phyloP scores from a whole-genome alignment of 768 basidiomycete species.

The Paxillus rubicundulus region DNA sequence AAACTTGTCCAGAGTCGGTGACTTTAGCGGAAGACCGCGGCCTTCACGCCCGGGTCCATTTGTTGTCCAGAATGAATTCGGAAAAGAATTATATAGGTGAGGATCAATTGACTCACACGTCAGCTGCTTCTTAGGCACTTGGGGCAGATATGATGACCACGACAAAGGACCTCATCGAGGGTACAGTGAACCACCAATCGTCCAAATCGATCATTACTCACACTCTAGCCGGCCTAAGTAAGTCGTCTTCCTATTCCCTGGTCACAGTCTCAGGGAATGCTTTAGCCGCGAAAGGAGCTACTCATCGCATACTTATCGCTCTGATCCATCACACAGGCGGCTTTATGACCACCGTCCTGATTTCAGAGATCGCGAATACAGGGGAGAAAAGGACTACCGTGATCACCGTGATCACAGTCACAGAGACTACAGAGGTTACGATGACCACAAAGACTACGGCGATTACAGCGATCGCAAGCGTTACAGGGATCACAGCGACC shows the following conservation, averaged over 20 bases:
- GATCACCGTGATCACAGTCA: constrained; percentile 22
- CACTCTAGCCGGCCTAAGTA: constrained; percentile 19
- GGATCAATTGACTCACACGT: not conserved
- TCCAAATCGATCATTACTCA: constrained; percentile 23
- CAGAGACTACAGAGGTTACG: constrained; percentile 16
- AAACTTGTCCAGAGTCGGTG: constrained; percentile 44
- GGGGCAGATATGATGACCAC: constrained; percentile 25
- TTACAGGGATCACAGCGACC: constrained; percentile 1
- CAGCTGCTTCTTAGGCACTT: constrained; percentile 1
- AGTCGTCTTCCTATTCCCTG: constrained; percentile 1
- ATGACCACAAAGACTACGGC: constrained; percentile 13
- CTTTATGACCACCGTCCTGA: constrained; percentile 20
- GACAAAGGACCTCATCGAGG: constrained; percentile 23
- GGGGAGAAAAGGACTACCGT: constrained; percentile 14
- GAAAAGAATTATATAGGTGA: constrained; percentile 58
- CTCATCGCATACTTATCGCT: constrained; percentile 20
- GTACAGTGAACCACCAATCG: constrained; percentile 25
- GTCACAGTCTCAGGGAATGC: constrained; percentile 8
- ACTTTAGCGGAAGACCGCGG: constrained; percentile 38
- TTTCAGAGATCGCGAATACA: constrained; percentile 22
- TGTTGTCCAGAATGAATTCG: constrained; percentile 58
- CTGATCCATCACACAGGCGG: constrained; percentile 24
- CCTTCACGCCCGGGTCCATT: constrained; percentile 40
- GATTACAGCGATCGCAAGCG: constrained; percentile 7
- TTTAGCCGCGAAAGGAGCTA: constrained; percentile 24